Base-by-base conservation (phyloP, 352 stramenopile species). In the Pythium monospermum region DNA sequence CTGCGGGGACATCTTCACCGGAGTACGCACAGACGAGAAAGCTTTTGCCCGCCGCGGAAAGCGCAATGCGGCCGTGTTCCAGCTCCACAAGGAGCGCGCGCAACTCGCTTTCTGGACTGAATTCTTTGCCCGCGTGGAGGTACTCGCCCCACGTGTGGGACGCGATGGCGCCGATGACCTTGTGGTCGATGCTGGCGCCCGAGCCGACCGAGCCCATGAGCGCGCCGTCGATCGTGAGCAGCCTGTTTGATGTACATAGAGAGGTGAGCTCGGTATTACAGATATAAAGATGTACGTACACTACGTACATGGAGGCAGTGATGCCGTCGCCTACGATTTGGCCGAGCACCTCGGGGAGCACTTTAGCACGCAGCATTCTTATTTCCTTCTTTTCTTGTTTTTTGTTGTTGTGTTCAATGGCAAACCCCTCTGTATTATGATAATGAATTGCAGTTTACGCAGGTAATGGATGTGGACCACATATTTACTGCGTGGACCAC, bases 141-240 rank as follows among this genome's bases (percentile, higher is more conserved):
- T 90, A 91, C 55, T 94, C 83, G 23, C 74, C 71, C 83, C 83
- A 94, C 28, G 82, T 90, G 61, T 94, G 81, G 25, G 84, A 73
- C 12, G 79, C 79, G 51, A 94, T 91, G 21, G 84, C 84, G 38
- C 80, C 84, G 38, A 94, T 75, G 30, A 94, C 84, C 44, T 94
- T 94, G 64, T 87, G 71, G 46, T 94, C 84, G 18, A 87, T 67
- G 21, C 49, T 45, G 6, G 77, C 73, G 44, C 54, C 71, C 43
- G 71, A 60, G 6, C 83, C 80, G 8, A 88, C 79, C 11, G 81
- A 80, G 10, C 83, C 77, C 54, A 94, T 83, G 44, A 94, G 68
- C n/a, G 83, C 79, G 18, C 83, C 83, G 40, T 94, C 83, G 27
- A 92, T 59, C 27, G 83, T 94, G 81, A 88, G 75, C 15, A 94